phyloP scores from a whole-genome alignment of 2,329 filamentous ascomycete species.

The Sporothrix humicola region DNA sequence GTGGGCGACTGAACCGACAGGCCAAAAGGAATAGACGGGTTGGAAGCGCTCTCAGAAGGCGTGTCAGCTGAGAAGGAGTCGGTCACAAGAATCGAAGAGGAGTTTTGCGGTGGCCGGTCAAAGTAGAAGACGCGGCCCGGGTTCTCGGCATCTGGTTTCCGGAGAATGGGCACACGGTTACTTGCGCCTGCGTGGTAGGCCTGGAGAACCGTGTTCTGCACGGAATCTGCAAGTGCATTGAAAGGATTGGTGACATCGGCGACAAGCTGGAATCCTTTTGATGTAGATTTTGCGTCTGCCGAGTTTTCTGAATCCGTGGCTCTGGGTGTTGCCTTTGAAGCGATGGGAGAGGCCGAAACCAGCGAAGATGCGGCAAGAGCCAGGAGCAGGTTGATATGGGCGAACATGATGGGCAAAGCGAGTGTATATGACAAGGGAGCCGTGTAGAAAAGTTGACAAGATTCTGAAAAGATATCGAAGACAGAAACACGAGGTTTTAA shows the following conservation, averaged over 20 bases:
- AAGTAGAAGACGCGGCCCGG: conserved; percentile 53
- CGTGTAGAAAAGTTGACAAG: background rate
- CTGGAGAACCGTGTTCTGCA: conserved; percentile 8
- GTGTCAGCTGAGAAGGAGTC: conserved; percentile 41
- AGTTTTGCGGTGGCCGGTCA: conserved; percentile 49
- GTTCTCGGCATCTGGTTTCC: conserved; percentile 35
- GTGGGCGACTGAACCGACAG: conserved; percentile 43
- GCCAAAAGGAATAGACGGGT: conserved; percentile 48
- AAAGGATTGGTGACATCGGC: conserved; percentile 22
- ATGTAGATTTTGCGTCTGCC: background rate
- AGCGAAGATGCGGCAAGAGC: conserved; percentile 4
- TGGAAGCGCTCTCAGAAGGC: conserved; percentile 33
- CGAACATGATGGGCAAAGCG: background rate
- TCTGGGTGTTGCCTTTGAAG: background rate
- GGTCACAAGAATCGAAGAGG: conserved; percentile 47
- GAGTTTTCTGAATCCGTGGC: background rate
- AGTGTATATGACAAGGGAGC: background rate
- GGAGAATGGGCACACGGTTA: conserved; percentile 48
- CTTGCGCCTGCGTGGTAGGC: conserved; percentile 53
- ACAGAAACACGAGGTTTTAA: too few relatives aligned
- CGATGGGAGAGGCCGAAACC: conserved; percentile 15
- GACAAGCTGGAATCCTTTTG: conserved; percentile 33
- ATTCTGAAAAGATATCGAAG: background rate
- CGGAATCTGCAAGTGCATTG: conserved; percentile 3
- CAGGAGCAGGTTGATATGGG: background rate